These are phyloP conservation scores for Lunasporangiospora selenospora DNA, from an alignment of 192 early-diverging fungal species.

Conservation along the genomic window DNA sequence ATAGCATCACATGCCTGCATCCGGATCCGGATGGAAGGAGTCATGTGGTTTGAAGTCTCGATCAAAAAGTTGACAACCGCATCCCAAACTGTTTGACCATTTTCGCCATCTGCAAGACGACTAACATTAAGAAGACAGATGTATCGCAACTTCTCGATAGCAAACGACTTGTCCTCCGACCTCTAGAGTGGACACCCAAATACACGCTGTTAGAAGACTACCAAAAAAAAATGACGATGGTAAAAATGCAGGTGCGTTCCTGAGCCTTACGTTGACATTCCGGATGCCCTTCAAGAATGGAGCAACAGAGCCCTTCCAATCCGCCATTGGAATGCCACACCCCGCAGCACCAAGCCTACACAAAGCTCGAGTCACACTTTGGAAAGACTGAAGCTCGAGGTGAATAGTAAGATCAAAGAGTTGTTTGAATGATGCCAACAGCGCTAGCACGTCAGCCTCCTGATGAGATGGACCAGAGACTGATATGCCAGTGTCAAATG, in stretches of 20 bases:
- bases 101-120: constrained; percentile 51
- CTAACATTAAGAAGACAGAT: constrained; percentile 65
- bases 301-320: constrained; percentile 35
- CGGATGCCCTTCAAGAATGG: constrained; percentile 39
- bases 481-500: not conserved
- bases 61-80: constrained; percentile 76
- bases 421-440: constrained; percentile 61
- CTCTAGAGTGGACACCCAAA: constrained; percentile 44
- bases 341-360: constrained; percentile 66
- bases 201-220: not conserved
- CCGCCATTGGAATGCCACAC: constrained; percentile 53
- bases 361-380: constrained; percentile 70
- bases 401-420: constrained; percentile 72
- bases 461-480: constrained; percentile 46
- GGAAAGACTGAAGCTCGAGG: constrained; percentile 64
- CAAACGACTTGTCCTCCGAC: constrained; percentile 80
- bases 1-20: constrained; percentile 80
- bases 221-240: not conserved
- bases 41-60: constrained; percentile 72
- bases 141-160: constrained; percentile 74
- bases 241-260: too few relatives aligned
- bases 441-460: constrained; percentile 53
- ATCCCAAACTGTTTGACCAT: constrained; percentile 61
- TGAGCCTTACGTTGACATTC: constrained; percentile 50
- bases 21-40: constrained; percentile 60